Conservation (phyloP, 495 filamentous ascomycete species). For the Daldinia caldariorum region DNA sequence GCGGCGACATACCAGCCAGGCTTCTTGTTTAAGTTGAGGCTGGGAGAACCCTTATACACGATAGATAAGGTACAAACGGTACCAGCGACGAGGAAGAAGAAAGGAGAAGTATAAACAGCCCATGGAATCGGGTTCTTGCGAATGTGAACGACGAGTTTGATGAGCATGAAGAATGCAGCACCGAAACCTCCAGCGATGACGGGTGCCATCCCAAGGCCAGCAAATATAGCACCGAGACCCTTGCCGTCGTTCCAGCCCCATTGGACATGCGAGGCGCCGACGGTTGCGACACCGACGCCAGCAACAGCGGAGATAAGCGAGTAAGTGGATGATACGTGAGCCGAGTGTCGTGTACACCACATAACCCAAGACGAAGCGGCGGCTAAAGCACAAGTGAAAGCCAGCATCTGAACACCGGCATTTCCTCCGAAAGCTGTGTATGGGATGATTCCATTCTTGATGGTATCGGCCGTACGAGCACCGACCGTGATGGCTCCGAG, state of each 20-base stretch:
- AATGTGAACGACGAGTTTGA: slow-evolving; percentile 67
- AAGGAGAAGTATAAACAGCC: slow-evolving; percentile 66
- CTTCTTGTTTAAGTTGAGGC: slow-evolving; percentile 64
- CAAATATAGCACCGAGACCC: slow-evolving; percentile 69
- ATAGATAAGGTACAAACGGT: slow-evolving; percentile 69
- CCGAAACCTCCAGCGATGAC: slow-evolving; percentile 66
- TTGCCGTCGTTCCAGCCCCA: slow-evolving; percentile 71
- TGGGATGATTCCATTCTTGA: slow-evolving; percentile 68
- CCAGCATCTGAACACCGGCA: slow-evolving; percentile 69
- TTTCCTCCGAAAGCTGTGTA: slow-evolving; percentile 59
- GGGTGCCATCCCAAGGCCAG: slow-evolving; percentile 69
- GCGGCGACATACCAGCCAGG: slow-evolving; percentile 64
- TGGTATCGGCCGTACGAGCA: slow-evolving; percentile 67
- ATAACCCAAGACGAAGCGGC: slow-evolving; percentile 61
- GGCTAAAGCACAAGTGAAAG: slow-evolving; percentile 66
- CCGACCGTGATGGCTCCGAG: slow-evolving; percentile 68
- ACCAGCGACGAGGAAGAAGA: slow-evolving; percentile 67
- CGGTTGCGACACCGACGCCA: slow-evolving; percentile 69
- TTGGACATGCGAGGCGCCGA: slow-evolving; percentile 63
- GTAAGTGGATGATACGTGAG: slow-evolving; percentile 72
- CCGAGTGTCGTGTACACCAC: slow-evolving; percentile 70
- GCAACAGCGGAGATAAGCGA: slow-evolving; percentile 70
- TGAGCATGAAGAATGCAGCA: slow-evolving; percentile 67
- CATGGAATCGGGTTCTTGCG: slow-evolving; percentile 65
- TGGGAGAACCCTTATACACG: slow-evolving; percentile 72